These are phyloP conservation scores for Striga hermonthica DNA, from an alignment of 305 asterid genomes.

Conservation along the genomic window DNA sequence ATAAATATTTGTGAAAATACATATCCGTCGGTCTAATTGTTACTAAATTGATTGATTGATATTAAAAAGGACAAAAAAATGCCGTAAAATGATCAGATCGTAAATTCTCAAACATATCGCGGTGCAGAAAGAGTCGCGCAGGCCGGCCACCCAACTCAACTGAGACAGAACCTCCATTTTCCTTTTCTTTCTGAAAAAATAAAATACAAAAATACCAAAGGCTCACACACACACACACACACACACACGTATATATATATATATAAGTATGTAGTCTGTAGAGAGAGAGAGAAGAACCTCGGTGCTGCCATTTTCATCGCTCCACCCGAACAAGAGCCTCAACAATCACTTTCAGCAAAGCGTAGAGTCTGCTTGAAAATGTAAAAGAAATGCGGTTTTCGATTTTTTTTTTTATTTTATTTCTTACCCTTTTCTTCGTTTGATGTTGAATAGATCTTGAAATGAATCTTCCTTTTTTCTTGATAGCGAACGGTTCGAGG, in stretches of 20 bases:
- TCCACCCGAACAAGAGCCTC: slow-evolving; percentile 27
- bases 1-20: too few relatives aligned
- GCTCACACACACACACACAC: background rate
- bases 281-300: background rate
- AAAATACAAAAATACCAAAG: slow-evolving; percentile 22
- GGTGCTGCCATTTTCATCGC: slow-evolving; percentile 7
- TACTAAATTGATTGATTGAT: too few relatives aligned
- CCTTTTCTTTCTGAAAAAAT: background rate
- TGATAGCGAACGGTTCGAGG: slow-evolving; percentile 29
- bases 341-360: slow-evolving; percentile 20
- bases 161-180: slow-evolving; percentile 30
- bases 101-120: slow-evolving; percentile 25
- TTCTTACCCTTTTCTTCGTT: background rate
- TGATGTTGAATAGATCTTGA: slow-evolving; percentile 39
- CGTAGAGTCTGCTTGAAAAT: slow-evolving; percentile 32
- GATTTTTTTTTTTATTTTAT: slow-evolving; percentile 2
- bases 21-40: too few relatives aligned
- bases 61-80: background rate
- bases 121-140: slow-evolving; percentile 38
- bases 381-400: slow-evolving; percentile 29
- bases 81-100: slow-evolving; percentile 31
- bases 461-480: slow-evolving; percentile 30
- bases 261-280: background rate
- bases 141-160: slow-evolving; percentile 53
- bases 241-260: background rate